Evolutionary conservation across 257 asterid genomes (phyloP).

Genomic region (Cordia subcordata): DNA sequence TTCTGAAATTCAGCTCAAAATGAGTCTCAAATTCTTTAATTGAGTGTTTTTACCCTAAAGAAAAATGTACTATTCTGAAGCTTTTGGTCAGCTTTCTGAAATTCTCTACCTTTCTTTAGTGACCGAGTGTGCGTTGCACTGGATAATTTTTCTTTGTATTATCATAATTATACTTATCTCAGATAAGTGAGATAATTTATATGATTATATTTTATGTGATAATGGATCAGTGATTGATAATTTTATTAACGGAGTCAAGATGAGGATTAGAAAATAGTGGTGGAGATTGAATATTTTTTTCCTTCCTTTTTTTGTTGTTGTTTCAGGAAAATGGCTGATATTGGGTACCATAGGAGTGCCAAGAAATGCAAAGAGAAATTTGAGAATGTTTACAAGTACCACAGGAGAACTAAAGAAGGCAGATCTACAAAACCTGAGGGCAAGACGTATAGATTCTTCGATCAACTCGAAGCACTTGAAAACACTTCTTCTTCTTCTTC

Average conservation of each 20-base stretch:
- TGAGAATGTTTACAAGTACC: slow-evolving; percentile 89
- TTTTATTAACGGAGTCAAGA: slow-evolving; percentile 20
- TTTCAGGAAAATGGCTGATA: slow-evolving; percentile 89
- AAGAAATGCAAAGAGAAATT: slow-evolving; percentile 96
- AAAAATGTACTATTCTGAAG: slow-evolving; percentile 21
- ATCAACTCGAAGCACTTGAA: slow-evolving; percentile 78
- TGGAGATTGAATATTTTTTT: neutral
- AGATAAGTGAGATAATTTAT: slow-evolving; percentile 16
- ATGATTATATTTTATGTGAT: slow-evolving; percentile 39
- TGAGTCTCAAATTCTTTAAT: neutral
- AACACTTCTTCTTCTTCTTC: slow-evolving; percentile 17
- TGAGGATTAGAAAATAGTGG: slow-evolving; percentile 10
- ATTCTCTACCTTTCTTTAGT: slow-evolving; percentile 14
- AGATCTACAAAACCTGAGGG: slow-evolving; percentile 83
- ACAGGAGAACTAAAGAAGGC: slow-evolving; percentile 84
- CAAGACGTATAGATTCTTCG: slow-evolving; percentile 78
- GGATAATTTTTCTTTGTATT: neutral
- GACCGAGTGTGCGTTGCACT: slow-evolving; percentile 7
- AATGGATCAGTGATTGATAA: neutral
- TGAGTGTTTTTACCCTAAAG: slow-evolving; percentile 10
- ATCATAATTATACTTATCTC: slow-evolving; percentile 8
- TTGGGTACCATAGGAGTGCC: slow-evolving; percentile 67
- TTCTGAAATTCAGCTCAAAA: slow-evolving; percentile 10
- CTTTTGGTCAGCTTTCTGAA: slow-evolving; percentile 6
- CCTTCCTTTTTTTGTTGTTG: slow-evolving; percentile 7